phyloP scores from a whole-genome alignment of 345 rosid species.

The Aegle marmelos region DNA sequence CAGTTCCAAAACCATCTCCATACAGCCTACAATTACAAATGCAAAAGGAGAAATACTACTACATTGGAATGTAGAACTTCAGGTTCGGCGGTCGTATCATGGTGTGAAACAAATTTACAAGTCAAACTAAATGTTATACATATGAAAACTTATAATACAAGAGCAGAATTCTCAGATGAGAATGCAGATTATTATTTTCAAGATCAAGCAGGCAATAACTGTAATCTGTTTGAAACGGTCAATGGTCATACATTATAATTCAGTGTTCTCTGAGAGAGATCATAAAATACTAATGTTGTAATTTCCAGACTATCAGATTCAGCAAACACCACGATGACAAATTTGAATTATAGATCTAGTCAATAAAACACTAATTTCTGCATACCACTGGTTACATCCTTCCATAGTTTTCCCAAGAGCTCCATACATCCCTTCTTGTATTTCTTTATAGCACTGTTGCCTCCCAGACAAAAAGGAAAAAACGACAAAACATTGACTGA shows the following conservation, averaged over 20 bases:
- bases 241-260: not conserved
- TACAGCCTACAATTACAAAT: not conserved
- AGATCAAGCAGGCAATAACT: not conserved
- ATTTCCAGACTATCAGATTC: not conserved
- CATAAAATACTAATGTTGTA: not conserved
- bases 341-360: not conserved
- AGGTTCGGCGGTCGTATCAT: not conserved
- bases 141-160: not conserved
- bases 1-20: not conserved
- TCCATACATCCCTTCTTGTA: conserved; percentile 68
- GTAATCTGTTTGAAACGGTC: not conserved
- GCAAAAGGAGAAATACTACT: not conserved
- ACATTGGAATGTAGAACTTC: not conserved
- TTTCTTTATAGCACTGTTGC: conserved; percentile 65
- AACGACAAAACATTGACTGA: not conserved
- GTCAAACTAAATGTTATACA: not conserved
- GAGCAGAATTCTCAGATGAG: not conserved
- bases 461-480: not conserved
- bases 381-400: conserved; percentile 84
- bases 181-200: not conserved
- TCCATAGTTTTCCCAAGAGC: conserved; percentile 65
- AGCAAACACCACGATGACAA: not conserved
- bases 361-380: not conserved
- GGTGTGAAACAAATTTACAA: not conserved
- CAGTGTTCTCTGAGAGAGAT: not conserved